Percentiles rank a stretch among this genome's conserved stretches.
phyloP scores from a whole-genome alignment of 306 rosid genomes.

The Spatholobus suberectus region DNA sequence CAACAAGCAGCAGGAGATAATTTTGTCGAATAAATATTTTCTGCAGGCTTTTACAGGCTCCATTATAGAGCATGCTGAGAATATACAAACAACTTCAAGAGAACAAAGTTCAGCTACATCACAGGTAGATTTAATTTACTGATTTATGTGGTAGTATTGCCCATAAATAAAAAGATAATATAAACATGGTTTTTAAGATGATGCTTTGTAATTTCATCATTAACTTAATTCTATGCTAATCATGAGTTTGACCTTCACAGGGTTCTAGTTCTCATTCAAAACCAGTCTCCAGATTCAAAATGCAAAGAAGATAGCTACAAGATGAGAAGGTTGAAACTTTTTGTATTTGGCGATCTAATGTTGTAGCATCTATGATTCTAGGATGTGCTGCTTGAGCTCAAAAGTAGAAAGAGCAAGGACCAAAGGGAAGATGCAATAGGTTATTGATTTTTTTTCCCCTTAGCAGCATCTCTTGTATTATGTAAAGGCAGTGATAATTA shows the following conservation, averaged over 20 bases:
- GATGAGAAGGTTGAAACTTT: constrained; percentile 14
- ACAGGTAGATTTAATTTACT: constrained; percentile 54
- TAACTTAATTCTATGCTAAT: constrained; percentile 27
- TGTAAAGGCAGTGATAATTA: too few relatives aligned
- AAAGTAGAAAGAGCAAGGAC: constrained; percentile 32
- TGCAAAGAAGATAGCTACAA: constrained; percentile 73
- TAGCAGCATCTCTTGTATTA: too few relatives aligned
- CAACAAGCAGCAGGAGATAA: not conserved
- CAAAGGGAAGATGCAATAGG: too few relatives aligned
- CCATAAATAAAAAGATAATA: constrained; percentile 25
- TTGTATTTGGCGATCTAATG: constrained; percentile 10
- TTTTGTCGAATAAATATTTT: constrained; percentile 19
- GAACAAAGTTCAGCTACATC: constrained; percentile 52
- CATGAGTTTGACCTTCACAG: constrained; percentile 45
- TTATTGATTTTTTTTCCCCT: too few relatives aligned
- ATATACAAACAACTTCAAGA: constrained; percentile 46
- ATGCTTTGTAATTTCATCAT: constrained; percentile 23
- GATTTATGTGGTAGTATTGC: not conserved
- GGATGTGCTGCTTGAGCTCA: constrained; percentile 33
- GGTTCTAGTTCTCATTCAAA: constrained; percentile 65
- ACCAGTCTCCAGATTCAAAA: constrained; percentile 91
- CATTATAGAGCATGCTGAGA: constrained; percentile 67
- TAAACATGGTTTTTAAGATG: not conserved
- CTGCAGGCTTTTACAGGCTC: constrained; percentile 90
- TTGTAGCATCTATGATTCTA: not conserved